Percentiles rank a stretch among this genome's conserved stretches.
Evolutionary conservation across 345 rosid genomes (phyloP).

Genomic region (Gossypium turneri): DNA sequence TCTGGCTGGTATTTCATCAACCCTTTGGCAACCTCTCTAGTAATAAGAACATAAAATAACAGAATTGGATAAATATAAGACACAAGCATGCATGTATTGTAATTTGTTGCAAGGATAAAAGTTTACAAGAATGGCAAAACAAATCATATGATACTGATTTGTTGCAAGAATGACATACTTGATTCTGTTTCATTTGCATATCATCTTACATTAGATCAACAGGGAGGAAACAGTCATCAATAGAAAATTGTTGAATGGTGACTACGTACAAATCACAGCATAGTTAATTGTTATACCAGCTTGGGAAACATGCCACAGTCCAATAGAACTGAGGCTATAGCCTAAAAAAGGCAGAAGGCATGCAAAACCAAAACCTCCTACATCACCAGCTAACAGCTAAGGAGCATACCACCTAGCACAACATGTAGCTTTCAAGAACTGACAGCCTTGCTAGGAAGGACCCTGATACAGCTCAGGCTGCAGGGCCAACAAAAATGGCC

Average conservation of each 20-base stretch:
- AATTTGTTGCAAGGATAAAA: not conserved
- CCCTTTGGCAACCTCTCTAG: slow-evolving; percentile 95
- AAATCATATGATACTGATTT: not conserved
- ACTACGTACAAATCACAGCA: not conserved
- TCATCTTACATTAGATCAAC: not conserved
- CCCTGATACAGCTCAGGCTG: too few species aligned
- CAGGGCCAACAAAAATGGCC: too few species aligned
- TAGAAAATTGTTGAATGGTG: not conserved
- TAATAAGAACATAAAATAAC: slow-evolving; percentile 17
- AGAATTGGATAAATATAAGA: not conserved
- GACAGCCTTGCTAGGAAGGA: too few species aligned
- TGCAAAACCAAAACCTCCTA: too few species aligned
- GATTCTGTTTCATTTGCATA: not conserved
- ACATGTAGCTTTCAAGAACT: too few species aligned
- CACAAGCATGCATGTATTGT: not conserved
- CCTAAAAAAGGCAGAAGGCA: too few species aligned
- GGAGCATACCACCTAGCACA: too few species aligned
- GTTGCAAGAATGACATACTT: not conserved
- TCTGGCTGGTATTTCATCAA: slow-evolving; percentile 98
- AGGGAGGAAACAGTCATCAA: not conserved
- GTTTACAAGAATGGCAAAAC: not conserved
- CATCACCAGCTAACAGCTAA: too few species aligned
- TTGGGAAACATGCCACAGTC: too few species aligned
- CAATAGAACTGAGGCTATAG: too few species aligned
- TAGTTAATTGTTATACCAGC: not conserved